Base-by-base conservation (phyloP, 1,139 yeast genomes). In the Pichia sp. region DNA sequence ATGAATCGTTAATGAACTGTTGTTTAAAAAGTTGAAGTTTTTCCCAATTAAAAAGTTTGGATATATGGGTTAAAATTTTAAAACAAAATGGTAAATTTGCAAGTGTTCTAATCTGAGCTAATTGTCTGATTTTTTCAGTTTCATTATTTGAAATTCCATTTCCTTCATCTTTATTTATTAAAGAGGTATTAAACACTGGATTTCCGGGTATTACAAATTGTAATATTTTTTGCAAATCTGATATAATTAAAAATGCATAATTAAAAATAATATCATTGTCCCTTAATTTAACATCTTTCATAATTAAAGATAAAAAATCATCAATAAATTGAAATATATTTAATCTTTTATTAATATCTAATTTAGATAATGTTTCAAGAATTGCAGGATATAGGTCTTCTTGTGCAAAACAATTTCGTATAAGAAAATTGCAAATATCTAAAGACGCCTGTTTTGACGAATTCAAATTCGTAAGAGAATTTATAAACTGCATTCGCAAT, bases 311-410 rank as follows among this genome's bases (percentile, higher is more conserved):
- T 7, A 76, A 62, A 34, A 86, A 63, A 7, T 80, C 74, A 50
- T 84, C 92, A 2, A 87, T 62, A 55, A 85, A 80, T 58, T 79
- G 86, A 48, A 87, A 71, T 11, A 84, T 71, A 52, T 84, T 84
- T 35, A 86, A 68, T 48, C 86, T 71, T 33, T 74, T 67, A 56
- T 84, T 84, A 37, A 85, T 59, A 52, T 81, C 82, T 47, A 55
- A 59, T 12, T 70, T 76, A 37, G 73, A 71, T n/a, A 87, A 62
- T n/a, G 80, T 78, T 48, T 82, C 90, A 27, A 84, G 59, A 16
- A 87, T 74, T 45, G 85, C 77, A 2, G 86, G 80, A 58, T 81
- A 81, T 49, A 87, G 67, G 58, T 84, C 89, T 55, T 85, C 95
- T 53, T 78, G 80, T 29, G 78, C 69, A 26, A 80, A 89, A 37